Conservation (phyloP, 208 protist species). For the Wallacemonas collosoma region DNA sequence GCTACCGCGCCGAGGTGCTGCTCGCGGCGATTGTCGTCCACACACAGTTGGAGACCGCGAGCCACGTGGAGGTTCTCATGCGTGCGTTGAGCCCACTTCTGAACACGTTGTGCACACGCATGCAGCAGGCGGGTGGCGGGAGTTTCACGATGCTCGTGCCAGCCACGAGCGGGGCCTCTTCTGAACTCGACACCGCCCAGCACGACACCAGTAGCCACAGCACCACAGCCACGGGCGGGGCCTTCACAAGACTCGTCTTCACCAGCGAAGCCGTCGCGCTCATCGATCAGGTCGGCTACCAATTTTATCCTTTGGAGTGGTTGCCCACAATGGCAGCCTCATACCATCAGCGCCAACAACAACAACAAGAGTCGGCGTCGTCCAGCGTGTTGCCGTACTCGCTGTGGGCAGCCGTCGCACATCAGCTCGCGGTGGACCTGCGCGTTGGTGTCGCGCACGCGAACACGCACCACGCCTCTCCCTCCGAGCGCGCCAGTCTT, state of each 20-base stretch:
- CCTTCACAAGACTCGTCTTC: slow-evolving; percentile 23
- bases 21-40: slow-evolving; percentile 69
- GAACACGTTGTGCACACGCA: slow-evolving; percentile 21
- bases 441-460: slow-evolving; percentile 16
- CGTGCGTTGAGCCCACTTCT: slow-evolving; percentile 73
- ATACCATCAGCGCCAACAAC: slow-evolving; percentile 1
- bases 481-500: neutral
- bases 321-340: slow-evolving; percentile 43
- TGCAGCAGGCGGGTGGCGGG: slow-evolving; percentile 23
- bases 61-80: slow-evolving; percentile 67
- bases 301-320: slow-evolving; percentile 87
- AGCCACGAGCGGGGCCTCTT: neutral
- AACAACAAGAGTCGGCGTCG: neutral
- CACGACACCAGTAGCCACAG: too few relatives aligned
- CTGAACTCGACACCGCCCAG: too few relatives aligned
- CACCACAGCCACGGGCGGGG: too few relatives aligned
- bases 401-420: slow-evolving; percentile 69
- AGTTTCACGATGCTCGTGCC: slow-evolving; percentile 24
- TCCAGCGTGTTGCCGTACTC: slow-evolving; percentile 48
- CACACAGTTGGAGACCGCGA: slow-evolving; percentile 70
- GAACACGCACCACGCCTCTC: neutral
- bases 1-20: slow-evolving; percentile 74
- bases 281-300: slow-evolving; percentile 72
- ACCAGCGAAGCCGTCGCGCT: slow-evolving; percentile 55
- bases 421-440: slow-evolving; percentile 62